Evolutionary conservation across 2,329 filamentous ascomycete genomes (phyloP).

Genomic region (Epichloe festucae): DNA sequence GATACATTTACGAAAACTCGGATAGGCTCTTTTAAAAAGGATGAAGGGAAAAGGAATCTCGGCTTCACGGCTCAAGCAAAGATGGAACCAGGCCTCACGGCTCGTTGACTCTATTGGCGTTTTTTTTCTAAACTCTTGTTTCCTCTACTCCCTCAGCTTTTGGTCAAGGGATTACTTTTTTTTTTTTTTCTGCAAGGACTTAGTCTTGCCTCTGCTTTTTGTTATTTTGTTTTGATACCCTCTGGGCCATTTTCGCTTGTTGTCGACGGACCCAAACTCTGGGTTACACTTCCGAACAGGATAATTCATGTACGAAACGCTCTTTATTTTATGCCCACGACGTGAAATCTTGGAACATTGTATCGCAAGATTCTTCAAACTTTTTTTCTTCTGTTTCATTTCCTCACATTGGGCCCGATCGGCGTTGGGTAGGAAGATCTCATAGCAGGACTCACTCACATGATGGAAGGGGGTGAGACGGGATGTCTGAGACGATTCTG

Average conservation of each 20-base stretch:
- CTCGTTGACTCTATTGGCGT: constrained; percentile 9
- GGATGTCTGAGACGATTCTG: too few relatives aligned
- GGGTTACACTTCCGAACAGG: neutral
- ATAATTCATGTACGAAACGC: neutral
- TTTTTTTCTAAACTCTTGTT: neutral
- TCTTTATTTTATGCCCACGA: neutral
- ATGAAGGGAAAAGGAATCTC: constrained; percentile 4
- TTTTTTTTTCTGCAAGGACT: neutral
- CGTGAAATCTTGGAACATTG: neutral
- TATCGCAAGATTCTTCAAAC: neutral
- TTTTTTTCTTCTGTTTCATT: neutral
- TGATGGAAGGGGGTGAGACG: too few relatives aligned
- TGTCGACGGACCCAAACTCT: neutral
- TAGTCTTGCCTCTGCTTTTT: neutral
- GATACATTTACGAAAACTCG: neutral
- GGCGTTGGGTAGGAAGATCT: neutral
- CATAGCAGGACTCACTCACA: too few relatives aligned
- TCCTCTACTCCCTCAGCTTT: neutral
- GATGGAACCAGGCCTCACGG: constrained; percentile 17
- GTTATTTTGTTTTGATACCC: neutral
- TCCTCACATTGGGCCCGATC: neutral
- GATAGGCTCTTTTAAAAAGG: constrained; percentile 4
- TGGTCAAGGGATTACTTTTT: neutral
- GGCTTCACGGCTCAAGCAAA: constrained; percentile 18
- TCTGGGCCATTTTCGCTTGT: neutral